Base-by-base conservation (phyloP, 2,329 filamentous ascomycete species). In the Claviceps pazoutovae region DNA sequence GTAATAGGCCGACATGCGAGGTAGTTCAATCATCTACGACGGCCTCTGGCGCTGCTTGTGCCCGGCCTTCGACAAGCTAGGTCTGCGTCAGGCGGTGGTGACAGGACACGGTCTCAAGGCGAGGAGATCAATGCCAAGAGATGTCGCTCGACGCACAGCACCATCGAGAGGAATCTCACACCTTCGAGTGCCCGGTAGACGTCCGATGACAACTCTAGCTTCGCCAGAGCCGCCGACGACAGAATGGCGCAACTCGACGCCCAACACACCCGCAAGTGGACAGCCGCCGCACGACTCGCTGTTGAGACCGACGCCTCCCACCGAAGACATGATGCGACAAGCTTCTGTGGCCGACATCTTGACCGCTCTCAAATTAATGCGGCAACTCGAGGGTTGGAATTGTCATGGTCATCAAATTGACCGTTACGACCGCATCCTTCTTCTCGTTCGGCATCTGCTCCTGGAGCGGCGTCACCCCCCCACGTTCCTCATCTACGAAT, bases 401-500 rank as follows among this genome's bases (percentile, higher is more conserved):
- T 50, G 56, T 16, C 39, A 53, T 43, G 46, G 53, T 11, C 53
- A 59, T 30, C 50, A 61, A 5, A 52, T 59, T 7, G 56, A 63
- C 42, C 57, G 58, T 14, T 59, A 64, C 55, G 51, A 49, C 38
- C 61, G 64, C n/a, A 65, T 68, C 14, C 50, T 65, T 3, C 59
- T 58, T 39, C 57, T 84, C 7, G 76, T 84, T 14, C 72, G 75
- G 46, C 75, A 80, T 53, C 68, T 90, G 34, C 65, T 89, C 13
- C 66, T 66, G 43, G 67, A 73, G n/a, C 72, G 80, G 16, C 64
- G 69, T 1, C 75, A 83, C 59, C 62, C 65, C 49, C 79, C 80
- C 2, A 79, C 77, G 58, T 60, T 72, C 2, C 69, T 75, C 50
- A 68, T 88, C 49, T 96, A 93, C 65, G 82, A 87, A 58, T 81